Conservation (phyloP, 345 rosid species). For the Lepidium sativum region DNA sequence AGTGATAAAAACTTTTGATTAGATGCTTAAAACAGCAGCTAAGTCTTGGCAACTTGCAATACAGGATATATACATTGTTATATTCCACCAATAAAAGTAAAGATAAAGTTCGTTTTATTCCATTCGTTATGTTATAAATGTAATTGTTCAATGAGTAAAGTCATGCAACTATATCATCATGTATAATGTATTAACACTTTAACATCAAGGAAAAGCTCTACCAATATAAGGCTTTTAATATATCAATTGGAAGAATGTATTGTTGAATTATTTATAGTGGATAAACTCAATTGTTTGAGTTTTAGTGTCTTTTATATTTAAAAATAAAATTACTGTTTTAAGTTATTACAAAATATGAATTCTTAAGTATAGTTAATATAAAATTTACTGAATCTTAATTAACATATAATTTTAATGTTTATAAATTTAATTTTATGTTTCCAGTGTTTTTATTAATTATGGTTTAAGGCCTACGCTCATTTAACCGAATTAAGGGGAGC, state of each 20-base stretch:
- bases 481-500: too few relatives aligned
- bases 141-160: neutral
- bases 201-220: neutral
- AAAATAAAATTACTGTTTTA: too few relatives aligned
- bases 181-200: neutral
- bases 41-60: neutral
- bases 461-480: too few relatives aligned
- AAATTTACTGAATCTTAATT: too few relatives aligned
- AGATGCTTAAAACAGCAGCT: neutral
- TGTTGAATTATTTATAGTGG: too few relatives aligned
- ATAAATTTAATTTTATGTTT: too few relatives aligned
- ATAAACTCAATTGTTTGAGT: too few relatives aligned
- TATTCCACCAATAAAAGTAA: conserved; percentile 12
- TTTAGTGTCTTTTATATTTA: too few relatives aligned
- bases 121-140: conserved; percentile 8
- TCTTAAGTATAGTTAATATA: too few relatives aligned
- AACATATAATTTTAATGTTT: too few relatives aligned
- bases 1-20: neutral
- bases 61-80: neutral
- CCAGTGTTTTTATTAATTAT: too few relatives aligned
- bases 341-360: too few relatives aligned
- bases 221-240: neutral
- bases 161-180: neutral
- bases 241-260: neutral
- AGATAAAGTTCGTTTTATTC: conserved; percentile 3